Evolutionary conservation across 2,329 filamentous ascomycete genomes (phyloP).

Genomic region (Penicillium sp.): DNA sequence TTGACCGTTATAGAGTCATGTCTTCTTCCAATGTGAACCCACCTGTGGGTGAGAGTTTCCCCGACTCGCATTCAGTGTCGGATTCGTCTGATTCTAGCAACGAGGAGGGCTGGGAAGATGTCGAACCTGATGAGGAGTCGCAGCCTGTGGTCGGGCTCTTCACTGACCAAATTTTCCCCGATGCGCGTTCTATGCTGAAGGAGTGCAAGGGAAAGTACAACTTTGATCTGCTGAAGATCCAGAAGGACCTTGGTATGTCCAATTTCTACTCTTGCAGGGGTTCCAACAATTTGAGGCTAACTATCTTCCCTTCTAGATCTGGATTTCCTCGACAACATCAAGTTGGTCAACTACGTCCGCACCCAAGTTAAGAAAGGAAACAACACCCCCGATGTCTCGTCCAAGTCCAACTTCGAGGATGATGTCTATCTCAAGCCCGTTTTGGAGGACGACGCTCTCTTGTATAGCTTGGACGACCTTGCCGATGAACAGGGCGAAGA

Average conservation of each 20-base stretch:
- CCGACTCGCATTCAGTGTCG: conserved; percentile 31
- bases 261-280: conserved; percentile 4
- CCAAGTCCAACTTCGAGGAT: conserved; percentile 63
- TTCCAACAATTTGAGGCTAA: conserved; percentile 18
- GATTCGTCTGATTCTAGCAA: conserved; percentile 47
- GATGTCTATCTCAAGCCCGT: conserved; percentile 81
- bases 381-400: conserved; percentile 55
- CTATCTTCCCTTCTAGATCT: conserved; percentile 46
- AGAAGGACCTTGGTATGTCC: conserved; percentile 50
- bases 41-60: conserved; percentile 23
- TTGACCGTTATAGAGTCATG: conserved; percentile 19
- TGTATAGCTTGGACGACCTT: conserved; percentile 84
- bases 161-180: conserved; percentile 63
- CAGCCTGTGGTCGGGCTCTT: conserved; percentile 67
- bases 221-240: conserved; percentile 64
- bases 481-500: conserved; percentile 40
- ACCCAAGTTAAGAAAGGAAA: conserved; percentile 48
- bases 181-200: conserved; percentile 63
- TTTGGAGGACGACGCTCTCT: conserved; percentile 81
- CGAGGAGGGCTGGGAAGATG: conserved; percentile 57
- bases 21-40: conserved; percentile 27
- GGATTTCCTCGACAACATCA: conserved; percentile 71
- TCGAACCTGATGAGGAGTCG: conserved; percentile 62
- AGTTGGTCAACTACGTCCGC: conserved; percentile 67
- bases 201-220: conserved; percentile 64